Conservation (phyloP, 2,329 filamentous ascomycete species). For the Sclerotinia trifoliorum region DNA sequence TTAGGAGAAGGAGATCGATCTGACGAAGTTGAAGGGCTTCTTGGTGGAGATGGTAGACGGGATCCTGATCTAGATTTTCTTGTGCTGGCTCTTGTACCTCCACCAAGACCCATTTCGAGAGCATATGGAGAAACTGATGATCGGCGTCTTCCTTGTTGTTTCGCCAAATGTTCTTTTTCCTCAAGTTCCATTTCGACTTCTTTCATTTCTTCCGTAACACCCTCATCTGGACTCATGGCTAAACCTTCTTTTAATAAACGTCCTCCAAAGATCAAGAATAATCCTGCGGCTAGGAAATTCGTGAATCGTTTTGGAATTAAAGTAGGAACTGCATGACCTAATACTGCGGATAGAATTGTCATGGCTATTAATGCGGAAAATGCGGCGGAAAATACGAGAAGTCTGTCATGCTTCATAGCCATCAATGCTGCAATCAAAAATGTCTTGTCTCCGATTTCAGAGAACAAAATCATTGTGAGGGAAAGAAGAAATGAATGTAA, state of each 20-base stretch:
- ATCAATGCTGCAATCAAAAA: slow-evolving; percentile 96
- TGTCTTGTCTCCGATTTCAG: slow-evolving; percentile 97
- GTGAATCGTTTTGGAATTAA: slow-evolving; percentile 89
- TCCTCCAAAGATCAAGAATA: slow-evolving; percentile 88
- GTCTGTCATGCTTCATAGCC: slow-evolving; percentile 96
- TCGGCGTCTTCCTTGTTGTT: slow-evolving; percentile 62
- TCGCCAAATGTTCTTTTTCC: slow-evolving; percentile 80
- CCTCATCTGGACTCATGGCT: slow-evolving; percentile 84
- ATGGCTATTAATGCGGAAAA: slow-evolving; percentile 88
- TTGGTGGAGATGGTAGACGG: slow-evolving; percentile 75
- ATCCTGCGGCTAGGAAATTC: slow-evolving; percentile 75
- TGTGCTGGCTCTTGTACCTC: slow-evolving; percentile 49
- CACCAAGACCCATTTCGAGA: slow-evolving; percentile 74
- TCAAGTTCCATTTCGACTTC: slow-evolving; percentile 93
- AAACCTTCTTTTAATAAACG: slow-evolving; percentile 84
- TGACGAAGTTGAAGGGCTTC: slow-evolving; percentile 76
- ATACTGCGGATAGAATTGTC: slow-evolving; percentile 89
- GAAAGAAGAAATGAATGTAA: slow-evolving; percentile 89
- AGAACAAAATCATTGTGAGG: slow-evolving; percentile 95
- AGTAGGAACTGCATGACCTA: slow-evolving; percentile 88
- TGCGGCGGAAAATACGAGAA: slow-evolving; percentile 94
- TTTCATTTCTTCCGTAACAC: slow-evolving; percentile 94
- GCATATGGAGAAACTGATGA: slow-evolving; percentile 72
- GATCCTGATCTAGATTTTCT: slow-evolving; percentile 72
- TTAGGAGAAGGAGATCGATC: slow-evolving; percentile 48